These are phyloP conservation scores for Setaria italica DNA, from an alignment of 202 grass and related monocot genomes.

Conservation along the genomic window DNA sequence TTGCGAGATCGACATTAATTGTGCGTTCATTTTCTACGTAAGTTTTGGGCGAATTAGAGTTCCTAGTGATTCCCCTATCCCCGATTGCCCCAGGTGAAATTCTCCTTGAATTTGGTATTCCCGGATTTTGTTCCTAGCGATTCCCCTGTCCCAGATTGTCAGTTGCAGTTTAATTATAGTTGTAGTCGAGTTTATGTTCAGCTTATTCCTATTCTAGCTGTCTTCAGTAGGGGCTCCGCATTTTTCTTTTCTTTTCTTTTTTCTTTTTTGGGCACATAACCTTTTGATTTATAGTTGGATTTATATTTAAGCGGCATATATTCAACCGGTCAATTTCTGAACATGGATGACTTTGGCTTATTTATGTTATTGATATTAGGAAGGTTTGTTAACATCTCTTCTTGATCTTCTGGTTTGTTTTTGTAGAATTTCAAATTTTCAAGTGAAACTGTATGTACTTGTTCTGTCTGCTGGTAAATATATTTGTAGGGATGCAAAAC, in stretches of 20 bases:
- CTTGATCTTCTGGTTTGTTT: neutral
- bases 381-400: neutral
- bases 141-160: neutral
- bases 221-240: slow-evolving; percentile 13
- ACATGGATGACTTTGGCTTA: neutral
- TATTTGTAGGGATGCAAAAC: neutral
- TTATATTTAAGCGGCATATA: neutral
- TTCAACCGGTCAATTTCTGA: neutral
- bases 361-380: neutral
- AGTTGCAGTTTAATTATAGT: neutral
- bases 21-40: neutral
- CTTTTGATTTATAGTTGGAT: neutral
- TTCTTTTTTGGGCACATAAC: neutral
- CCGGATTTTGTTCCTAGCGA: neutral
- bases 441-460: neutral
- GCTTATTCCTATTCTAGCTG: neutral
- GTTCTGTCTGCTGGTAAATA: neutral
- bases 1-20: slow-evolving; percentile 2
- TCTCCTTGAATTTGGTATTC: neutral
- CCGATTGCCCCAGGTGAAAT: neutral
- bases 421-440: slow-evolving; percentile 4
- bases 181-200: neutral
- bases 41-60: neutral
- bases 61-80: too few relatives aligned
- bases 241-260: too few relatives aligned